phyloP scores from a whole-genome alignment of 768 basidiomycete species.

The Russula sp. region DNA sequence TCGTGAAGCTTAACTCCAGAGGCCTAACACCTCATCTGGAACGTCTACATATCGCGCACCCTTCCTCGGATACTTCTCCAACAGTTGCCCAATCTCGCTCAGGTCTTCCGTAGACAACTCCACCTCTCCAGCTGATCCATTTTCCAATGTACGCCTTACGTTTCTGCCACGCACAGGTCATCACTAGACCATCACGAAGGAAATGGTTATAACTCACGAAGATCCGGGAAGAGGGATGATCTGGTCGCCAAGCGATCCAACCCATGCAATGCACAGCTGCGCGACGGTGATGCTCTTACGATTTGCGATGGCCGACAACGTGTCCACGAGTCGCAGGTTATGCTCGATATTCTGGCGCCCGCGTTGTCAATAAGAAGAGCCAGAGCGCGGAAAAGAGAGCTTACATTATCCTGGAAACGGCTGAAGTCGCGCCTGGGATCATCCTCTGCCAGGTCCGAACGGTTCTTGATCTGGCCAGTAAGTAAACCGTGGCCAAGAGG shows the following conservation, averaged over 20 bases:
- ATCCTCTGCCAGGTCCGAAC: constrained; percentile 39
- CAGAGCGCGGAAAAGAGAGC: constrained; percentile 13
- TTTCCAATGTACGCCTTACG: constrained; percentile 44
- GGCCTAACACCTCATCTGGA: constrained; percentile 30
- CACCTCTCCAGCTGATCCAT: constrained; percentile 42
- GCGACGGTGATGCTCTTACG: constrained; percentile 44
- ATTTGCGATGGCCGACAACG: constrained; percentile 40
- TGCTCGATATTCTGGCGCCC: constrained; percentile 38
- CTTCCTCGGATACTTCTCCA: constrained; percentile 40
- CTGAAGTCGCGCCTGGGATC: constrained; percentile 36
- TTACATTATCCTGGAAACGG: constrained; percentile 41
- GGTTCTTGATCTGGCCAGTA: constrained; percentile 46
- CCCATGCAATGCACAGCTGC: constrained; percentile 44
- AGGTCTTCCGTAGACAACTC: constrained; percentile 37
- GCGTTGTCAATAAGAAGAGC: constrained; percentile 2
- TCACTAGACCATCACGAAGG: neutral
- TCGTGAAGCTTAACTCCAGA: constrained; percentile 32
- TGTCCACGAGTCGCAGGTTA: constrained; percentile 45
- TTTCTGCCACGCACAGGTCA: constrained; percentile 32
- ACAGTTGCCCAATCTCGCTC: constrained; percentile 40
- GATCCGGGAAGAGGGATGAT: constrained; percentile 50
- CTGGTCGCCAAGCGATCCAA: constrained; percentile 38
- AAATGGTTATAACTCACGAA: constrained; percentile 35
- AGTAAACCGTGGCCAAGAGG: constrained; percentile 55
- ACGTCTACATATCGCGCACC: constrained; percentile 42